These are phyloP conservation scores for Fallopia convolvulus DNA, from an alignment of 148 eudicot genomes.

Conservation along the genomic window DNA sequence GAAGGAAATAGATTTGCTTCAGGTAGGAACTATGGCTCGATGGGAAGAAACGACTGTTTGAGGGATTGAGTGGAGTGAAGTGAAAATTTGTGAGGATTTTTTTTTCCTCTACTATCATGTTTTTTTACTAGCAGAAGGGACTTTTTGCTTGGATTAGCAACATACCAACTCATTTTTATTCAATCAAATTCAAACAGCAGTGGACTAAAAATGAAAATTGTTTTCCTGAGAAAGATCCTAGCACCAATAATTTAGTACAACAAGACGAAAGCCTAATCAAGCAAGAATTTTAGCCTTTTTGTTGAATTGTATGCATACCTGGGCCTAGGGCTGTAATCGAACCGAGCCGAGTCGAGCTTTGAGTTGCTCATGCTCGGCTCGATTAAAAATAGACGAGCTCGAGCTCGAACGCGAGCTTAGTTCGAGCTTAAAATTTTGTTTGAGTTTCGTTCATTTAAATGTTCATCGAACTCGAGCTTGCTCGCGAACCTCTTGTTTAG, in stretches of 20 bases:
- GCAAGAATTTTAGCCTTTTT: not conserved
- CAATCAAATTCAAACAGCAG: not conserved
- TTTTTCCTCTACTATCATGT: not conserved
- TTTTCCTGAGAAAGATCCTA: not conserved
- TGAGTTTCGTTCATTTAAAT: too few relatives aligned
- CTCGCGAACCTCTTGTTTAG: too few relatives aligned
- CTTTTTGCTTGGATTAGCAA: not conserved
- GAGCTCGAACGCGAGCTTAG: too few relatives aligned
- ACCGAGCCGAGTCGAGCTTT: too few relatives aligned
- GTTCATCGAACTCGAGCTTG: too few relatives aligned
- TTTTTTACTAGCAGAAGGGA: not conserved
- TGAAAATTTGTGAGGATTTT: not conserved
- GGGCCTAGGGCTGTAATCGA: too few relatives aligned
- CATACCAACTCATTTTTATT: not conserved
- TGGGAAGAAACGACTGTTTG: not conserved
- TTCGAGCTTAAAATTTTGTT: too few relatives aligned
- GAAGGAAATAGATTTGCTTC: not conserved
- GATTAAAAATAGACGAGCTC: too few relatives aligned
- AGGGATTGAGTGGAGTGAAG: not conserved
- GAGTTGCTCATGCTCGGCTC: too few relatives aligned
- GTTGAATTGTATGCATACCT: not conserved
- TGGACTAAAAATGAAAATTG: not conserved
- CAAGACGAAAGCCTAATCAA: not conserved
- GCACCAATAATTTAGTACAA: not conserved
- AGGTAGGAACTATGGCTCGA: not conserved